Conservation (phyloP, 2,329 filamentous ascomycete species). For the Penicillium sp. region DNA sequence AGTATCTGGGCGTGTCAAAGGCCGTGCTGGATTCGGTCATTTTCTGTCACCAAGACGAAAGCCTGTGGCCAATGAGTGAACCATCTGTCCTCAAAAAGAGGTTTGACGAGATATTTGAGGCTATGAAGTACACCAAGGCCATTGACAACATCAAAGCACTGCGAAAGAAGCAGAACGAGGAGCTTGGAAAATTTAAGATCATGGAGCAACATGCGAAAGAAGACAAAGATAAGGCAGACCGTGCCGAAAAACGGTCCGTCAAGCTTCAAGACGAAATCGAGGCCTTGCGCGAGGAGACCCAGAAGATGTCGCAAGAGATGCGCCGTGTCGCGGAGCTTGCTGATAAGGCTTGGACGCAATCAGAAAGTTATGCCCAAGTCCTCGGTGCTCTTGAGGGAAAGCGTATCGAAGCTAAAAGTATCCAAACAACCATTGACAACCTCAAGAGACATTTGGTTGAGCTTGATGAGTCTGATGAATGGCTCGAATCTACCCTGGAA, state of each 20-base stretch:
- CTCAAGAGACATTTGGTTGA: constrained; percentile 71
- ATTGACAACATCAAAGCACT: constrained; percentile 91
- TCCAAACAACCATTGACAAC: constrained; percentile 67
- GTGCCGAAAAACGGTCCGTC: constrained; percentile 62
- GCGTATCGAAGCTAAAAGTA: constrained; percentile 67
- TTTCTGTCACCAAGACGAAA: constrained; percentile 98
- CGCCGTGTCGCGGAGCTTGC: constrained; percentile 48
- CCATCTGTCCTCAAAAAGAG: constrained; percentile 81
- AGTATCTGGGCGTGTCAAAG: constrained; percentile 81
- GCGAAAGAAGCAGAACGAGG: constrained; percentile 75
- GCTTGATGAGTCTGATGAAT: constrained; percentile 73
- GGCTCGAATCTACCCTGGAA: constrained; percentile 67
- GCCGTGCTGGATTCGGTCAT: constrained; percentile 93
- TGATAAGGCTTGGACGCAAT: constrained; percentile 67
- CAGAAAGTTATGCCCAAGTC: constrained; percentile 69
- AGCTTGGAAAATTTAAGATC: constrained; percentile 69
- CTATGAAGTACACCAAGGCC: constrained; percentile 92
- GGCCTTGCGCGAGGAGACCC: constrained; percentile 58
- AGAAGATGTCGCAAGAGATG: constrained; percentile 52
- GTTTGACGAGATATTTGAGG: constrained; percentile 98
- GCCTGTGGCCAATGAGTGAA: constrained; percentile 92
- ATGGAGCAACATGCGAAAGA: constrained; percentile 74
- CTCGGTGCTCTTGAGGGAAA: constrained; percentile 74
- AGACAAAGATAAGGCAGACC: constrained; percentile 80
- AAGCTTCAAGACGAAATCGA: constrained; percentile 62